Percentiles rank a stretch among this genome's conserved stretches.
Conservation (phyloP, 306 rosid species). For the Begonia peltatifolia region DNA sequence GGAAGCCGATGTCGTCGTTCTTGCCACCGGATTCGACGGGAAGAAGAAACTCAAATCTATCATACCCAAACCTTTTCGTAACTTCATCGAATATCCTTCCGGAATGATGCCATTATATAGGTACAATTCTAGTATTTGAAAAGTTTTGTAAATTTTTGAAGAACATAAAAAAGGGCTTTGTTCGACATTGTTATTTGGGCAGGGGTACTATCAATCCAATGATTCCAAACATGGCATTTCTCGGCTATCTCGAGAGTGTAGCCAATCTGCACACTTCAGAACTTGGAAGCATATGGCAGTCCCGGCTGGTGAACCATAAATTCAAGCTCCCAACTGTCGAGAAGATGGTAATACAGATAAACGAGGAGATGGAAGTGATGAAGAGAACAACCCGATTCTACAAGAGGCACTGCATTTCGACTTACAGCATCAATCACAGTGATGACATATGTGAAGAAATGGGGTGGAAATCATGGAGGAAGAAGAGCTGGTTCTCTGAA, state of each 20-base stretch:
- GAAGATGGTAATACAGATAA: constrained; percentile 29
- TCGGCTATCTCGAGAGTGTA: constrained; percentile 26
- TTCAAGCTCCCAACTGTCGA: constrained; percentile 29
- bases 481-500: constrained; percentile 17
- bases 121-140: constrained; percentile 3
- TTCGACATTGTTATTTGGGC: background rate
- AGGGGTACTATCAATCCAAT: constrained; percentile 27
- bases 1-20: constrained; percentile 30
- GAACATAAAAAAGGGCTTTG: no score
- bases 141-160: no score
- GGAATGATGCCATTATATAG: constrained; percentile 28
- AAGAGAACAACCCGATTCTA: constrained; percentile 14
- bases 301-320: constrained; percentile 20
- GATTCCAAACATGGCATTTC: constrained; percentile 27
- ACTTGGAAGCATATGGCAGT: constrained; percentile 33
- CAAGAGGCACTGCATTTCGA: constrained; percentile 20
- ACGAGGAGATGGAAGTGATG: constrained; percentile 21
- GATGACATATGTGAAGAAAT: constrained; percentile 40
- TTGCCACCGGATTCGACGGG: constrained; percentile 47
- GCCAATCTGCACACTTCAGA: constrained; percentile 19
- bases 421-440: constrained; percentile 19
- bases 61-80: no score
- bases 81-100: constrained; percentile 5
- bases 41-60: constrained; percentile 22
- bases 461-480: constrained; percentile 25